These are phyloP conservation scores for Coemansia umbellata DNA, from an alignment of 192 early-diverging fungal species.

Conservation along the genomic window DNA sequence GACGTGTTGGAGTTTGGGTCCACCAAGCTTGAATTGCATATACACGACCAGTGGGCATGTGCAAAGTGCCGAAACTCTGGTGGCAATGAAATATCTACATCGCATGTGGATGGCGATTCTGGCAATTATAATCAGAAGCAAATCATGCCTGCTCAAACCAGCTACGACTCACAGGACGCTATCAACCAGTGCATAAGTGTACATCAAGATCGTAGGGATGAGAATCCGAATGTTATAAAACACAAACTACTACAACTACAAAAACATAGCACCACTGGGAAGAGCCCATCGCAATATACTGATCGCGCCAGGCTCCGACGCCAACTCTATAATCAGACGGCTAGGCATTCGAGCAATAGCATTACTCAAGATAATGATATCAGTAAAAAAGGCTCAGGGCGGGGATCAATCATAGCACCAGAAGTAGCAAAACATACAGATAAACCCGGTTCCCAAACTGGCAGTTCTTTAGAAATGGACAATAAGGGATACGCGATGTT, in stretches of 20 bases:
- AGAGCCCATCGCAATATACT: background rate
- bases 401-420: too few relatives aligned
- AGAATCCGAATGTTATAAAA: constrained; percentile 22
- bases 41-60: constrained; percentile 63
- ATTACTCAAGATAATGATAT: too few relatives aligned
- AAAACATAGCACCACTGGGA: background rate
- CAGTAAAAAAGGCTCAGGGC: too few relatives aligned
- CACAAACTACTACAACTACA: constrained; percentile 6
- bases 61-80: constrained; percentile 55
- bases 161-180: background rate
- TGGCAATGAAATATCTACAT: constrained; percentile 46
- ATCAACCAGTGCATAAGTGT: too few relatives aligned
- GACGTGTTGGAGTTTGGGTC: constrained; percentile 58
- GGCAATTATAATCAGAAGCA: background rate
- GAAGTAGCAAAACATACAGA: too few relatives aligned
- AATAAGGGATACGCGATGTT: constrained; percentile 35
- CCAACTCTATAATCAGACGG: background rate
- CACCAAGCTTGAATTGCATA: constrained; percentile 60
- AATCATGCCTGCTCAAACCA: background rate
- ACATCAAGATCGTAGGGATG: constrained; percentile 15
- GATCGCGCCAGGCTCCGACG: constrained; percentile 28
- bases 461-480: constrained; percentile 3
- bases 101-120: background rate
- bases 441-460: too few relatives aligned
- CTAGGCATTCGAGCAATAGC: background rate